Evolutionary conservation across 768 basidiomycete species (phyloP).

Genomic region (Boletus huronensis): DNA sequence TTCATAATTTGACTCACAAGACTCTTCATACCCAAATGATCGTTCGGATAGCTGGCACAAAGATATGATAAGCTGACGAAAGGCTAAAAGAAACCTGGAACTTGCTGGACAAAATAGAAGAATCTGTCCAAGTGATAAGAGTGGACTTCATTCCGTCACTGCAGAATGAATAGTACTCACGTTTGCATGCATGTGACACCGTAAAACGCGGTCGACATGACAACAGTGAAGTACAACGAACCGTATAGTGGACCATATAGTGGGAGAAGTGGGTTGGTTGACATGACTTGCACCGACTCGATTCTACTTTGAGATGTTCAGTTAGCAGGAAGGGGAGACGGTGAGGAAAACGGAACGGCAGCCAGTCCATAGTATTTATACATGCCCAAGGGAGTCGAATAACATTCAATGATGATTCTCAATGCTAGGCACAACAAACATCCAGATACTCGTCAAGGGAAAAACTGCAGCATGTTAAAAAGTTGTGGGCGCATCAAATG

Average conservation of each 20-base stretch:
- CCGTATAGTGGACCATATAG: background rate
- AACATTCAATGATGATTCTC: background rate
- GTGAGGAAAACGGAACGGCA: background rate
- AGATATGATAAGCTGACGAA: background rate
- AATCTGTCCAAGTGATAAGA: background rate
- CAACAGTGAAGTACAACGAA: background rate
- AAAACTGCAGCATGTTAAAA: too few relatives aligned
- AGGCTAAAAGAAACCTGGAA: background rate
- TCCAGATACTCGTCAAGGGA: too few relatives aligned
- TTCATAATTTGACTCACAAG: slow-evolving; percentile 5
- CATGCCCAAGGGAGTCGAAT: background rate
- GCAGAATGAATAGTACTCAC: background rate
- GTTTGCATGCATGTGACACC: slow-evolving; percentile 10
- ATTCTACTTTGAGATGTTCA: background rate
- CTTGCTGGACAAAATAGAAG: slow-evolving; percentile 11
- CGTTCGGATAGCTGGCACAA: slow-evolving; percentile 2
- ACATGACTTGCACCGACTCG: background rate
- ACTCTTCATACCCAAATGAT: background rate
- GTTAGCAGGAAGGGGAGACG: background rate
- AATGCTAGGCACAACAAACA: too few relatives aligned
- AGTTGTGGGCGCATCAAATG: too few relatives aligned
- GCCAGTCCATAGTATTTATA: background rate
- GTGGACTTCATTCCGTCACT: background rate
- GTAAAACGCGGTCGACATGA: slow-evolving; percentile 1
- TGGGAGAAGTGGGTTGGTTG: background rate